A percentile compares a stretch with the other conserved stretches of the same genome.
These are phyloP conservation scores for Lentithecium fluviatile DNA, from an alignment of 495 filamentous ascomycete species.

Conservation along the genomic window DNA sequence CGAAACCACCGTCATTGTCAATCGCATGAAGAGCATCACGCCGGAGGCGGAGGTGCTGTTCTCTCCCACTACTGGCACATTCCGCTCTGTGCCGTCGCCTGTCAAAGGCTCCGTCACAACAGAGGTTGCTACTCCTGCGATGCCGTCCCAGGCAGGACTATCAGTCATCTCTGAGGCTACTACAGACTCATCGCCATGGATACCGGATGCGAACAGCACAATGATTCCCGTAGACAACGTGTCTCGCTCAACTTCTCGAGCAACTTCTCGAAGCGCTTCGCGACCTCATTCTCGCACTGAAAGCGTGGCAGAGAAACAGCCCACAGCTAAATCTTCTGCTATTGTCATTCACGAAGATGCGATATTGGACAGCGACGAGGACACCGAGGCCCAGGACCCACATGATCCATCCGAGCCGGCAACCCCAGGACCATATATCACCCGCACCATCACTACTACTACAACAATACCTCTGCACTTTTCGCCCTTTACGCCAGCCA, in stretches of 20 bases:
- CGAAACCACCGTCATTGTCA: neutral
- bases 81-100: conserved; percentile 26
- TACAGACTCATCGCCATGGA: conserved; percentile 32
- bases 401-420: conserved; percentile 25
- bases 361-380: conserved; percentile 9
- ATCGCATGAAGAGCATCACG: neutral
- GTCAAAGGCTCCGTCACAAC: conserved; percentile 4
- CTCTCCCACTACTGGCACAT: conserved; percentile 41
- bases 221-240: conserved; percentile 17
- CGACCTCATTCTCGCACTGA: neutral
- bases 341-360: conserved; percentile 27
- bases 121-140: conserved; percentile 8
- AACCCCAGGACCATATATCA: conserved; percentile 25
- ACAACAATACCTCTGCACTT: conserved; percentile 46
- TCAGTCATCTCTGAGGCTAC: conserved; percentile 13
- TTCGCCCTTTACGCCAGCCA: conserved; percentile 38
- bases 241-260: conserved; percentile 12
- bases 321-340: neutral
- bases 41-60: conserved; percentile 28
- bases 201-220: conserved; percentile 26
- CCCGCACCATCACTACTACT: conserved; percentile 45
- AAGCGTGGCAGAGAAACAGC: neutral
- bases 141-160: conserved; percentile 4
- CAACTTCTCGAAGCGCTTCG: conserved; percentile 1
- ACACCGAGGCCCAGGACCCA: conserved; percentile 28